A percentile compares a stretch with the other conserved stretches of the same genome.
Conservation (phyloP, 2,329 filamentous ascomycete genomes). For the Penicillium sp. region DNA sequence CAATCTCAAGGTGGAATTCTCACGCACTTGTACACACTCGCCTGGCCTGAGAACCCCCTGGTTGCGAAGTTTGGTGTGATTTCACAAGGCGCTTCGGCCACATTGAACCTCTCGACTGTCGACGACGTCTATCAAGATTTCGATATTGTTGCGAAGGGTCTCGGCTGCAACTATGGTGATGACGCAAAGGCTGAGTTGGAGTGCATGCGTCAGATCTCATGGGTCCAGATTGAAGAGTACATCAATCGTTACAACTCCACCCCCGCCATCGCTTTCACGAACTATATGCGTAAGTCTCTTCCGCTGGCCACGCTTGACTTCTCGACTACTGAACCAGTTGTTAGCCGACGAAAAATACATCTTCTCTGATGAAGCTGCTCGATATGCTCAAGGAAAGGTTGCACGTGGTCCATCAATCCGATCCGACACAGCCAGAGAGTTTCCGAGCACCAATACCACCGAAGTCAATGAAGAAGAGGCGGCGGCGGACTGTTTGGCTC, state of each 20-base stretch:
- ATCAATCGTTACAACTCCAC: constrained; percentile 25
- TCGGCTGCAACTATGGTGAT: constrained; percentile 27
- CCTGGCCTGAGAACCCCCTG: constrained; percentile 27
- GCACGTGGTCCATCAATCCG: constrained; percentile 20
- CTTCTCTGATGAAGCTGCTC: constrained; percentile 28
- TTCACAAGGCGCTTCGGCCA: constrained; percentile 6
- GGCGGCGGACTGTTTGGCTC: constrained; percentile 8
- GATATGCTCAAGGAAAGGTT: constrained; percentile 14
- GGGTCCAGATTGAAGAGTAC: constrained; percentile 27
- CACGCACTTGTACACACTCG: constrained; percentile 26
- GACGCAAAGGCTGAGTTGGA: constrained; percentile 25
- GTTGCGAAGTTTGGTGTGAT: constrained; percentile 19
- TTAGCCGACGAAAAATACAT: constrained; percentile 28
- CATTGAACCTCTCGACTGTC: constrained; percentile 6
- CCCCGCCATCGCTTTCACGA: constrained; percentile 21
- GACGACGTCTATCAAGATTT: constrained; percentile 26
- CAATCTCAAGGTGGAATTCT: constrained; percentile 26
- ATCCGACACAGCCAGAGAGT: constrained; percentile 14
- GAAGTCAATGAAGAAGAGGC: constrained; percentile 7
- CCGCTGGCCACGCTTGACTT: too few relatives aligned
- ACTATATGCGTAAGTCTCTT: constrained; percentile 7
- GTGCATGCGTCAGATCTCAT: constrained; percentile 30
- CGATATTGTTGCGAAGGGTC: constrained; percentile 28
- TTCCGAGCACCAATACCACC: constrained; percentile 17
- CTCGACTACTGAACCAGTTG: background rate